These are phyloP conservation scores for Sporothrix pseudoabietina DNA, from an alignment of 2,329 filamentous ascomycete species.

Conservation along the genomic window DNA sequence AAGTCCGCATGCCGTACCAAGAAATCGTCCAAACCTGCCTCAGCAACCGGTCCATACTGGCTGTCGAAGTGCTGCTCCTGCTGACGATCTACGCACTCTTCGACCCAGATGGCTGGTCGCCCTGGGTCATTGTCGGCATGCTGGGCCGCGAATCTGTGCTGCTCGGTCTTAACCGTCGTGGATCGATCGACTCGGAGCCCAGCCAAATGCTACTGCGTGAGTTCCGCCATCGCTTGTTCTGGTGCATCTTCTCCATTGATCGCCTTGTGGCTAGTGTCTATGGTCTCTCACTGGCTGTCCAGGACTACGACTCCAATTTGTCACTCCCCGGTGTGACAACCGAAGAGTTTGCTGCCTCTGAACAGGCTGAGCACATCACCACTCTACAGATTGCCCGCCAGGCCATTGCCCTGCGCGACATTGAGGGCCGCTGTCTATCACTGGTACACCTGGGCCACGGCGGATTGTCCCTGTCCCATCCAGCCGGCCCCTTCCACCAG, in stretches of 20 bases:
- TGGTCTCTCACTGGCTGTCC: conserved; percentile 46
- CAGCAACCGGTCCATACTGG: conserved; percentile 42
- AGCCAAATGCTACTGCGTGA: conserved; percentile 38
- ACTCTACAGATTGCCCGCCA: conserved; percentile 50
- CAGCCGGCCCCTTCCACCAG: conserved; percentile 20
- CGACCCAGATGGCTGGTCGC: conserved; percentile 46
- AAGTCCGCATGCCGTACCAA: conserved; percentile 45
- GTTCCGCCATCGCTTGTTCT: conserved; percentile 45
- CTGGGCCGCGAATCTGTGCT: conserved; percentile 46
- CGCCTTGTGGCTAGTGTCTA: conserved; percentile 49
- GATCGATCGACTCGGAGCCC: conserved; percentile 38
- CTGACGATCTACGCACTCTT: conserved; percentile 50
- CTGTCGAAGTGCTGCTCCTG: conserved; percentile 47
- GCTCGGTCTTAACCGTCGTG: conserved; percentile 43
- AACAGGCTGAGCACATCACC: conserved; percentile 45
- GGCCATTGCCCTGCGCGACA: conserved; percentile 48
- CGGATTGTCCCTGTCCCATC: background rate
- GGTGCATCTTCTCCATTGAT: conserved; percentile 50
- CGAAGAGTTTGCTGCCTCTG: conserved; percentile 48
- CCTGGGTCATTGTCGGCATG: conserved; percentile 48
- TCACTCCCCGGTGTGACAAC: conserved; percentile 49
- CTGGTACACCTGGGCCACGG: conserved; percentile 39
- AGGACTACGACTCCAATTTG: conserved; percentile 45
- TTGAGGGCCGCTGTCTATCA: conserved; percentile 46
- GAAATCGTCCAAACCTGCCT: conserved; percentile 49